Conservation (phyloP, 1,284 basidiomycete species). For the Microbotryum silenes-acaulis region DNA sequence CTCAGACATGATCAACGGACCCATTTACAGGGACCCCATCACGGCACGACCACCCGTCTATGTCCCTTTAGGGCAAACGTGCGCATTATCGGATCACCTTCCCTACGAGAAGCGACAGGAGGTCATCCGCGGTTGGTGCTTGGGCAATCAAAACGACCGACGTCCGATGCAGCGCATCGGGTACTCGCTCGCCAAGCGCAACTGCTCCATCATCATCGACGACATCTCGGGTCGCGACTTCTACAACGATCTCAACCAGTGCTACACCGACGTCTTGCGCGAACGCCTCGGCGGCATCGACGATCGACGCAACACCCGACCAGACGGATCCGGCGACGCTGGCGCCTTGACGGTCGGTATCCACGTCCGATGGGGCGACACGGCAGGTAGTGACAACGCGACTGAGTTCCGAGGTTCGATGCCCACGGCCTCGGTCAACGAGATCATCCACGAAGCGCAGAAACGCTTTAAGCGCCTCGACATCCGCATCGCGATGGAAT, state of each 20-base stretch:
- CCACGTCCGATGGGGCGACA: slow-evolving; percentile 5
- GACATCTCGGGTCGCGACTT: background rate
- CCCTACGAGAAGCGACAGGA: background rate
- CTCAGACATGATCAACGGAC: background rate
- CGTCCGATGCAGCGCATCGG: too few species aligned
- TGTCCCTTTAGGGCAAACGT: background rate
- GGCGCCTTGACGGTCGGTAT: background rate
- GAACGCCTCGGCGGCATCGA: background rate
- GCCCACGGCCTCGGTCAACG: background rate
- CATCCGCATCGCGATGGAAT: slow-evolving; percentile 3
- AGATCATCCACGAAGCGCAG: background rate
- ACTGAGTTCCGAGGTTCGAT: slow-evolving; percentile 3
- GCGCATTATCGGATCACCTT: background rate
- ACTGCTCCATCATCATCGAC: slow-evolving; percentile 5
- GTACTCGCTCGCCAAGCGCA: background rate
- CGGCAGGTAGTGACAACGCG: background rate
- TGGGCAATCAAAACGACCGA: background rate
- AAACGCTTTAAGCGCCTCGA: background rate
- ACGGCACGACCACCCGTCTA: background rate
- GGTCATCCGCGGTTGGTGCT: background rate
- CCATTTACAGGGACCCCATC: too few species aligned
- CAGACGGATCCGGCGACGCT: background rate
- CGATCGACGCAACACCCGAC: too few species aligned
- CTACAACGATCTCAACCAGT: background rate
- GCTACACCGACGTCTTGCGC: background rate